phyloP scores from a whole-genome alignment of 331 rosid genomes.

The Malus hybrid region DNA sequence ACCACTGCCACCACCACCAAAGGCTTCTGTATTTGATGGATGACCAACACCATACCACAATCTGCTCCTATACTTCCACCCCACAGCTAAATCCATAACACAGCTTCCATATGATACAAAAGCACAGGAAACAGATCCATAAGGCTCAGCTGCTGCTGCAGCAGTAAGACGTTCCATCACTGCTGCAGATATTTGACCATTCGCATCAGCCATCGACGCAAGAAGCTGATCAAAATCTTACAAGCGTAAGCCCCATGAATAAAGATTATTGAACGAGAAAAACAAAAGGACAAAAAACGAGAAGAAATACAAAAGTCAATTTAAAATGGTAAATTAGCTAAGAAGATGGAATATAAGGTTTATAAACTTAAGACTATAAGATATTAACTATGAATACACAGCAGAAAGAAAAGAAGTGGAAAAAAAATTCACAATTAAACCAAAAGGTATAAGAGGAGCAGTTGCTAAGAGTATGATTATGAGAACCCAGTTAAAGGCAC shows the following conservation, averaged over 20 bases:
- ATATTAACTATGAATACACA: not conserved
- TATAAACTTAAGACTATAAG: not conserved
- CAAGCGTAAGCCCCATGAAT: slow-evolving; percentile 13
- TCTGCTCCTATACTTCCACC: slow-evolving; percentile 95
- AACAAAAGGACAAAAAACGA: slow-evolving; percentile 1
- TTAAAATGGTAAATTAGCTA: not conserved
- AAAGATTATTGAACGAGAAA: slow-evolving; percentile 5
- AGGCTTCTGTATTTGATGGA: slow-evolving; percentile 46
- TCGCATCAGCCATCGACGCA: slow-evolving; percentile 81
- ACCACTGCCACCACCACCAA: slow-evolving; percentile 96
- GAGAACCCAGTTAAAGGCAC: not conserved
- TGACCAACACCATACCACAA: slow-evolving; percentile 97
- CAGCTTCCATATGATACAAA: slow-evolving; percentile 95
- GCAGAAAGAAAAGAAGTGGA: not conserved
- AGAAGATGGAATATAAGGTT: not conserved
- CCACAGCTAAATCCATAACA: slow-evolving; percentile 71
- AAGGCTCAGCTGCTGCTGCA: slow-evolving; percentile 97
- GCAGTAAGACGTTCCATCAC: slow-evolving; percentile 89
- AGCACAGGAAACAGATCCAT: slow-evolving; percentile 81
- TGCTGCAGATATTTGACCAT: slow-evolving; percentile 73
- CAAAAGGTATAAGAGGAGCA: not conserved
- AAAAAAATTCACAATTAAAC: not conserved
- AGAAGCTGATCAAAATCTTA: slow-evolving; percentile 53
- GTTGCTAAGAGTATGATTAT: not conserved
- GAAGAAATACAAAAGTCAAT: not conserved